Conservation (phyloP, 2,329 filamentous ascomycete species). For the Amphichorda felina region DNA sequence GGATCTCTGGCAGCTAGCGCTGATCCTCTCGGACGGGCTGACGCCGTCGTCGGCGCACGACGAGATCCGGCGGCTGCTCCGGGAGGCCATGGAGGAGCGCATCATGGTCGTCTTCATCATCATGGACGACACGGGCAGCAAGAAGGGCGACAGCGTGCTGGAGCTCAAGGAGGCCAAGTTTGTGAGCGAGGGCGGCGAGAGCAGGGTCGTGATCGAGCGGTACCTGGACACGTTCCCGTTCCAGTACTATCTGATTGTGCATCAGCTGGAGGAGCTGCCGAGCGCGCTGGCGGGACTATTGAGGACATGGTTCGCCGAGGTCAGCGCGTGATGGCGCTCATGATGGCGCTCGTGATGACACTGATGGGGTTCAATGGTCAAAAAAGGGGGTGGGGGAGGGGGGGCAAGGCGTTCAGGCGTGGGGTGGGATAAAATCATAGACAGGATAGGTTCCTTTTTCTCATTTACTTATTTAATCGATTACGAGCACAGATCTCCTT, state of each 20-base stretch:
- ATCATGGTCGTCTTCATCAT: slow-evolving; percentile 99
- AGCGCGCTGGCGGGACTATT: slow-evolving; percentile 76
- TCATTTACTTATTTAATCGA: no score
- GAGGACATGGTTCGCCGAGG: slow-evolving; percentile 88
- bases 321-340: slow-evolving; percentile 22
- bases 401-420: background rate
- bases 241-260: slow-evolving; percentile 90
- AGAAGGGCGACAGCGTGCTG: slow-evolving; percentile 56
- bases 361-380: no score
- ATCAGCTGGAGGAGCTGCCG: slow-evolving; percentile 83
- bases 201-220: slow-evolving; percentile 69
- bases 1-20: slow-evolving; percentile 89
- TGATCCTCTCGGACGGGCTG: slow-evolving; percentile 89
- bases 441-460: no score
- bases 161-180: slow-evolving; percentile 85
- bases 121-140: slow-evolving; percentile 53
- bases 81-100: slow-evolving; percentile 80
- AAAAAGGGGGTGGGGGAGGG: no score
- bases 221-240: slow-evolving; percentile 97
- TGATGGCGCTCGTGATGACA: no score
- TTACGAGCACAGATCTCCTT: no score
- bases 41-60: slow-evolving; percentile 76
- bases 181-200: slow-evolving; percentile 50
- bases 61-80: slow-evolving; percentile 66
- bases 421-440: no score